Evolutionary conservation across 2,329 filamentous ascomycete species (phyloP).

Genomic region (Cadophora malorum): DNA sequence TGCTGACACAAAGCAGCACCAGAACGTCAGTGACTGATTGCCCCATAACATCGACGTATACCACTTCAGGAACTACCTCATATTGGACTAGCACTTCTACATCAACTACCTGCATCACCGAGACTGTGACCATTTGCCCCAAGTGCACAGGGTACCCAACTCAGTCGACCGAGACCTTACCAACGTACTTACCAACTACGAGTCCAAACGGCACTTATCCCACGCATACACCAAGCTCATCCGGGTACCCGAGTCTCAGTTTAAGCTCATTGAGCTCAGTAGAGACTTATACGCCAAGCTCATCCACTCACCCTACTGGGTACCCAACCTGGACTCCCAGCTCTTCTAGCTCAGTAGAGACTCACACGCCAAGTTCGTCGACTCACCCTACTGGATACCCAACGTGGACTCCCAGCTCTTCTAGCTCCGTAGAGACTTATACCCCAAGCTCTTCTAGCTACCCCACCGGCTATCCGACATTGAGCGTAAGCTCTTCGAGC

Average conservation of each 20-base stretch:
- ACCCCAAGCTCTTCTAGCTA: constrained; percentile 1
- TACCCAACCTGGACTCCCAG: background rate
- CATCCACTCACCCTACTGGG: background rate
- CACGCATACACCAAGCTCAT: background rate
- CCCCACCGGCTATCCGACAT: background rate
- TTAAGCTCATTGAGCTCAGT: background rate
- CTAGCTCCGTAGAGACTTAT: background rate
- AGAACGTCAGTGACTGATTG: background rate
- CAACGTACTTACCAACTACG: background rate
- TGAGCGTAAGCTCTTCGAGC: background rate
- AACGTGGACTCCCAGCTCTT: background rate
- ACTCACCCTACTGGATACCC: background rate
- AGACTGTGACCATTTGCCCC: background rate
- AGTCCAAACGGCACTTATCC: background rate
- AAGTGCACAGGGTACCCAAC: background rate
- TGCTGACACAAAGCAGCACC: background rate
- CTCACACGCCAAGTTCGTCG: background rate
- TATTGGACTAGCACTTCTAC: constrained; percentile 8
- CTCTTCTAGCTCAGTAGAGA: background rate
- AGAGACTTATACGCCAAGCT: background rate
- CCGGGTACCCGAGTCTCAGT: background rate
- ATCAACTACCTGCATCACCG: background rate
- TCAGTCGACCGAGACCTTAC: background rate
- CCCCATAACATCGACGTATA: background rate
- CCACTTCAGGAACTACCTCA: background rate